These are phyloP conservation scores for Erythrobasidium yunnanense DNA, from an alignment of 768 basidiomycete species.

Conservation along the genomic window DNA sequence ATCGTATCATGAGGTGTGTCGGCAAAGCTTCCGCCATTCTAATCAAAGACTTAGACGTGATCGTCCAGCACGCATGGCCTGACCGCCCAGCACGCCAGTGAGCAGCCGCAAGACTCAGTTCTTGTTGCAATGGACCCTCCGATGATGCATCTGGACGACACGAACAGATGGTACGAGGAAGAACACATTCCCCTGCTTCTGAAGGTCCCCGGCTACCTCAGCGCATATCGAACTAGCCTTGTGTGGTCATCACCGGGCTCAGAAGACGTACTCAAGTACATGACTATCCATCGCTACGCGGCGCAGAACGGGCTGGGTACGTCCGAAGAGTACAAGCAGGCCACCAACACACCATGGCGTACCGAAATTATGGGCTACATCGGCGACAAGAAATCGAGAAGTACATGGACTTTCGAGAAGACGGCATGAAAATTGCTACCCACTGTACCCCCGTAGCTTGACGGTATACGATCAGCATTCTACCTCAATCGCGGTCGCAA, in stretches of 20 bases:
- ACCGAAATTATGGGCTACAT: neutral
- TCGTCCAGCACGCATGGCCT: neutral
- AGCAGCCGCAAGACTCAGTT: neutral
- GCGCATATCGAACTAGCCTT: neutral
- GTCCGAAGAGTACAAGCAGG: neutral
- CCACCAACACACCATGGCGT: neutral
- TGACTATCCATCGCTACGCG: neutral
- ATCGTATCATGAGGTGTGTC: constrained; percentile 1
- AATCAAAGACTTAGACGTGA: neutral
- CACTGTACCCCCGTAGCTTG: too few relatives aligned
- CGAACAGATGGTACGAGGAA: constrained; percentile 17
- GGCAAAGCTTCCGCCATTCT: neutral
- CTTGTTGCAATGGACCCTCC: neutral
- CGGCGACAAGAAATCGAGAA: neutral
- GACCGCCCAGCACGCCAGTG: neutral
- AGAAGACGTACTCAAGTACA: neutral
- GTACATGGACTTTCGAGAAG: neutral
- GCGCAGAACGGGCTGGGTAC: neutral
- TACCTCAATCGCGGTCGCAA: too few relatives aligned
- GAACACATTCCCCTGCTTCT: neutral
- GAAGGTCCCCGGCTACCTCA: constrained; percentile 3
- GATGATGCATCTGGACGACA: neutral
- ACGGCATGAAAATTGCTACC: neutral
- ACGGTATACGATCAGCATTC: too few relatives aligned
- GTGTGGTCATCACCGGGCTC: neutral